A percentile compares a stretch with the other conserved stretches of the same genome.
phyloP scores from a whole-genome alignment of 1,139 yeast species.

The Geotrichum candidum region DNA sequence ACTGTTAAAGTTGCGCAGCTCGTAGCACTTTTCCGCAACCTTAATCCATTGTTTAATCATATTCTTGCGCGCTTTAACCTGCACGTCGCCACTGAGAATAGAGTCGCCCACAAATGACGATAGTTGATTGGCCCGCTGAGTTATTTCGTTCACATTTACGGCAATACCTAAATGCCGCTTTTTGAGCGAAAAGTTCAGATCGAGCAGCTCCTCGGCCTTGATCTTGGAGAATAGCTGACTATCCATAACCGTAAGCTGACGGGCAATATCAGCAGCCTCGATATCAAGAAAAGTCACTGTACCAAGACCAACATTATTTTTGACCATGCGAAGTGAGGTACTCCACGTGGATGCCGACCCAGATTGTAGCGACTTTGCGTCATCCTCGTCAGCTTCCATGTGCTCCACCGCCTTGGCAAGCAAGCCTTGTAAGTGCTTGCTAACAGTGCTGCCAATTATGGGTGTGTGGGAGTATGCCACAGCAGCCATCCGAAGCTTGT shows the following conservation, averaged over 20 bases:
- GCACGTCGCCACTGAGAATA: constrained; percentile 39
- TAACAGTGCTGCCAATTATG: constrained; percentile 2
- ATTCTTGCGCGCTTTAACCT: constrained; percentile 48
- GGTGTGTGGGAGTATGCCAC: constrained; percentile 14
- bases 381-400: constrained; percentile 6
- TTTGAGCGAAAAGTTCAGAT: constrained; percentile 64
- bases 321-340: constrained; percentile 20
- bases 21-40: constrained; percentile 73
- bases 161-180: constrained; percentile 55
- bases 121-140: constrained; percentile 69
- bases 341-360: constrained; percentile 18
- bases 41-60: constrained; percentile 76
- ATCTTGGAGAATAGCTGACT: constrained; percentile 62
- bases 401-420: constrained; percentile 11
- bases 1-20: constrained; percentile 77
- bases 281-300: constrained; percentile 47
- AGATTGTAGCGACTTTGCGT: constrained; percentile 6
- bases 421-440: constrained; percentile 5
- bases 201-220: constrained; percentile 65
- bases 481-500: constrained; percentile 9
- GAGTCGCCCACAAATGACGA: constrained; percentile 82
- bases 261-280: constrained; percentile 76
- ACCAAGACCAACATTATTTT: constrained; percentile 11
- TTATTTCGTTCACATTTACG: constrained; percentile 65
- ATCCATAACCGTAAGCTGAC: constrained; percentile 77